A percentile compares a stretch with the other conserved stretches of the same genome.
phyloP scores from a whole-genome alignment of 2,329 filamentous ascomycete species.

The Neoscytalidium dimidiatum region DNA sequence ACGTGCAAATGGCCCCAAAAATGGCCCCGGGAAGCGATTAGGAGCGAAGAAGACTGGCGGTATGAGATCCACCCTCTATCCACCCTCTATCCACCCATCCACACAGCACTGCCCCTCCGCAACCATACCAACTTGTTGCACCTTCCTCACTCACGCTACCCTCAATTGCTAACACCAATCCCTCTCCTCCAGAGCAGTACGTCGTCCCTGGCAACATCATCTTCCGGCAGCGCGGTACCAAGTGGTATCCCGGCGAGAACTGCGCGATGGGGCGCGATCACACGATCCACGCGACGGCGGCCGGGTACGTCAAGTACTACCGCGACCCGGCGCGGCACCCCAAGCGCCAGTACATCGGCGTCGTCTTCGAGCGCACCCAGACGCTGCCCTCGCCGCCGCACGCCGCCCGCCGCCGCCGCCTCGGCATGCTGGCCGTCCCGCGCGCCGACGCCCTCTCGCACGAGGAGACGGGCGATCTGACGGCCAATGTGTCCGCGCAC shows the following conservation, averaged over 20 bases:
- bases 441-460: conserved; percentile 22
- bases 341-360: conserved; percentile 90
- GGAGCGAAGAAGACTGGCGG: conserved; percentile 92
- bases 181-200: conserved; percentile 70
- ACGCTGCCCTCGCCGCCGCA: conserved; percentile 75
- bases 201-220: conserved; percentile 97
- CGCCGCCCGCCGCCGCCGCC: conserved; percentile 70
- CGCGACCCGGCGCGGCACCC: conserved; percentile 80
- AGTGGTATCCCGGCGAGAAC: conserved; percentile 95
- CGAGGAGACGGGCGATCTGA: not conserved
- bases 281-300: conserved; percentile 83
- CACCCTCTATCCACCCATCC: not conserved
- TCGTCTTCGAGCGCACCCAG: conserved; percentile 81
- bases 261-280: conserved; percentile 93
- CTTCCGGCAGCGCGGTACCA: conserved; percentile 92
- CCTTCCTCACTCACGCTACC: too few relatives aligned
- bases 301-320: conserved; percentile 97
- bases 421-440: conserved; percentile 68
- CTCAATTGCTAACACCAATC: too few relatives aligned
- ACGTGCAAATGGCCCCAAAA: conserved; percentile 68
- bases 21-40: conserved; percentile 79
- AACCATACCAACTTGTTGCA: not conserved
- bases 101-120: too few relatives aligned
- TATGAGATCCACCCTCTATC: conserved; percentile 41
- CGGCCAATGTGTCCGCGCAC: not conserved